Evolutionary conservation across 306 rosid genomes (phyloP), one percentile per base, ranked within the genome.

Genomic region (Rosa lucieae): DNA sequence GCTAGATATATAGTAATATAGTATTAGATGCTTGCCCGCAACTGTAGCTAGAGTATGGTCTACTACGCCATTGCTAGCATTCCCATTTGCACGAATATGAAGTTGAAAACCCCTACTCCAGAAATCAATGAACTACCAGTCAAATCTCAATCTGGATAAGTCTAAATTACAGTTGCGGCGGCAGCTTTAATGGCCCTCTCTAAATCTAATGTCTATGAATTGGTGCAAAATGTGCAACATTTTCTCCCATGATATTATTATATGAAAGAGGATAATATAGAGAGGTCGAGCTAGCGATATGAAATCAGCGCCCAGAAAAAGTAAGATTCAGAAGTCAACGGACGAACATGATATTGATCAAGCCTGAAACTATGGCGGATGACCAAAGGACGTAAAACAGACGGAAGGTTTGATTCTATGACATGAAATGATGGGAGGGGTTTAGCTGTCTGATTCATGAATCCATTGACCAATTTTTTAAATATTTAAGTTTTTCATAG

Each of bases 41-140:
- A 49, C 53, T 49, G 53, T 49, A 49, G 52, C 17, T 49, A 4
- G 5, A 49, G 12, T 2, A 49, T 13, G 5, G 6, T 49, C 20
- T 49, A 49, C 55, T 49, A 49, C 55, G 20, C 18, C 55, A 49
- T 49, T 15, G 44, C 61, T 32, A 5, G n/a, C 32, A 39, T 73
- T 73, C 35, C 32, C 77, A 73, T 73, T 37, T 73, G 77, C 79
- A 35, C 20, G 66, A 59, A 23, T 23, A n/a, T n/a, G 9, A 59
- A 0, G 37, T 55, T 55, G 26, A 56, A 13, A 49, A 1, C 61
- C 61, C 10, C 26, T 0, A 6, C 4, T 20, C 23, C 5, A 56
- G 62, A 56, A 56, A 56, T 56, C 62, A n/a, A 56, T 0, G 62
- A 56, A 56, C 8, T 8, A 7, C 62, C 21, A 3, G 62, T 56